phyloP scores from a whole-genome alignment of 2,329 filamentous ascomycete species.

The Diaporthe capsici region DNA sequence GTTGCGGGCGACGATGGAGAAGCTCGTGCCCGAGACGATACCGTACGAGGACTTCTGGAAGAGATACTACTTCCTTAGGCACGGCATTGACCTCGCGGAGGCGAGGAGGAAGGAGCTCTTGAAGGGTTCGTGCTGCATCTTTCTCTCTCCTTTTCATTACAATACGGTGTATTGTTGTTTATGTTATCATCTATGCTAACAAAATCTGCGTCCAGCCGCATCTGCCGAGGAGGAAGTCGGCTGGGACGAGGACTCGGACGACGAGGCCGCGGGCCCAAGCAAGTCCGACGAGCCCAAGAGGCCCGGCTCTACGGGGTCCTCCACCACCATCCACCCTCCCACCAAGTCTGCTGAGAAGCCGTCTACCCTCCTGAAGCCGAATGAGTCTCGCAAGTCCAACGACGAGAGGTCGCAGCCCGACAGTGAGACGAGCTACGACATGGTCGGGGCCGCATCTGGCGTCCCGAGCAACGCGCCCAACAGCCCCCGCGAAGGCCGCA shows the following conservation, averaged over 20 bases:
- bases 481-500: constrained; percentile 71
- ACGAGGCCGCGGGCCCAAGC: constrained; percentile 51
- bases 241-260: constrained; percentile 72
- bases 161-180: constrained; percentile 36
- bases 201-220: constrained; percentile 65
- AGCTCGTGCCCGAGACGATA: constrained; percentile 92
- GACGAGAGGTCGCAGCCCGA: constrained; percentile 92
- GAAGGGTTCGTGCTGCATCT: constrained; percentile 73
- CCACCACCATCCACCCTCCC: constrained; percentile 71
- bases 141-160: background rate
- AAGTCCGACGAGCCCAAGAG: constrained; percentile 49
- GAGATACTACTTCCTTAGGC: constrained; percentile 93
- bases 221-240: constrained; percentile 79
- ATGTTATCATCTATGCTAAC: constrained; percentile 42
- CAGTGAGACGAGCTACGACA: constrained; percentile 95
- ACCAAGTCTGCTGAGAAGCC: constrained; percentile 45
- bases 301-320: constrained; percentile 67
- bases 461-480: constrained; percentile 82
- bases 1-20: constrained; percentile 91
- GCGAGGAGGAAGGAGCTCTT: constrained; percentile 88
- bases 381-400: constrained; percentile 80
- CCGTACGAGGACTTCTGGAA: constrained; percentile 93
- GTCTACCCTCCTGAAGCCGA: constrained; percentile 69
- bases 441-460: constrained; percentile 85
- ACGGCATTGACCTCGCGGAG: constrained; percentile 95